phyloP scores from a whole-genome alignment of 371 early-diverging fungal species.

The Mucor saturninus region DNA sequence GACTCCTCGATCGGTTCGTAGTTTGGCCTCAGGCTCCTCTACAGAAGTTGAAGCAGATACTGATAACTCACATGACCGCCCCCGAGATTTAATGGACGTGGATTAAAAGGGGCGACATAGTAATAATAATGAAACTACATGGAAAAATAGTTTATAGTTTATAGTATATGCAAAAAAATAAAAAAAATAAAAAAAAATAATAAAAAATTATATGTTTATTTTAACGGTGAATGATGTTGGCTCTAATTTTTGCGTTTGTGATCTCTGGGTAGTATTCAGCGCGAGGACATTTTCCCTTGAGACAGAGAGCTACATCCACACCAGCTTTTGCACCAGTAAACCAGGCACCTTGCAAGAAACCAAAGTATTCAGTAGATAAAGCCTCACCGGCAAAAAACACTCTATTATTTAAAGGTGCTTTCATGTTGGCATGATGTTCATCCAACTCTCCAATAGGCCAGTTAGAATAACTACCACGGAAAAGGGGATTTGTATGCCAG shows the following conservation, averaged over 20 bases:
- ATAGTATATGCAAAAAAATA: background rate
- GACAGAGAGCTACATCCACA: slow-evolving; percentile 28
- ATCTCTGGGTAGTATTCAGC: slow-evolving; percentile 42
- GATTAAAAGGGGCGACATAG: slow-evolving; percentile 21
- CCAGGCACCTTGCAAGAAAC: slow-evolving; percentile 57
- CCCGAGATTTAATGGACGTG: slow-evolving; percentile 38
- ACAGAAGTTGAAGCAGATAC: slow-evolving; percentile 40
- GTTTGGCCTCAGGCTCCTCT: slow-evolving; percentile 36
- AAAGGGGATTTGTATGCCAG: slow-evolving; percentile 42
- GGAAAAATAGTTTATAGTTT: background rate
- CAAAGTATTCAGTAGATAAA: slow-evolving; percentile 41
- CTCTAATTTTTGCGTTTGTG: slow-evolving; percentile 25
- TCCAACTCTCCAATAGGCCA: slow-evolving; percentile 56
- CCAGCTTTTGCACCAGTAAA: slow-evolving; percentile 43
- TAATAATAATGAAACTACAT: background rate
- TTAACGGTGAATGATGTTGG: slow-evolving; percentile 18
- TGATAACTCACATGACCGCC: slow-evolving; percentile 25
- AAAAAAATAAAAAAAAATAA: background rate
- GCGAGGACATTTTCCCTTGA: slow-evolving; percentile 32
- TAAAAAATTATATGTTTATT: background rate
- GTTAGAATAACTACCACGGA: slow-evolving; percentile 46
- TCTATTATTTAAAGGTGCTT: slow-evolving; percentile 44
- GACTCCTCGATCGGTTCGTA: slow-evolving; percentile 30
- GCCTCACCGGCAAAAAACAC: slow-evolving; percentile 56
- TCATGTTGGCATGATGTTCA: slow-evolving; percentile 51